Base-by-base conservation (phyloP, 495 filamentous ascomycete genomes). In the Penicillium simplicissimum region DNA sequence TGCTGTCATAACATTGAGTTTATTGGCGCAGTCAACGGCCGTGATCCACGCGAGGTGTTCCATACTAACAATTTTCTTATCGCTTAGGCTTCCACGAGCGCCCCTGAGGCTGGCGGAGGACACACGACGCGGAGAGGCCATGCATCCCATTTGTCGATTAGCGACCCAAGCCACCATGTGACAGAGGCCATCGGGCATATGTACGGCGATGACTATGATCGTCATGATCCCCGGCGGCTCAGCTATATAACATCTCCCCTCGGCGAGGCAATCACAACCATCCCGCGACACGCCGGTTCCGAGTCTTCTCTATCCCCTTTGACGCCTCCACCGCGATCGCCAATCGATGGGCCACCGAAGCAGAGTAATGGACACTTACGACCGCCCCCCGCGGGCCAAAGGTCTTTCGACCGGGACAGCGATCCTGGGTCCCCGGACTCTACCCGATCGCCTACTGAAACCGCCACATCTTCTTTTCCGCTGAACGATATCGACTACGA, bases 101-200 rank as follows among this genome's bases (percentile, higher is more conserved):
- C 79, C 72, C 76, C 79, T 70, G 83, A 84, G 72, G 76, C 81
- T 72, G 76, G 80, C 65, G 79, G 77, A 76, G 77, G 77, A 72
- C 79, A 82, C 69, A 72, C 82, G 67, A 75, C 77, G 55, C 76
- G 84, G 59, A 79, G 83, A 76, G 88, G 86, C 62, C 88, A 90
- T 78, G 79, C 74, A 49, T 79, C 88, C 59, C 82, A 88, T 62
- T 74, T 90, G 59, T 90, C 88, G 60, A 90, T 91, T 66, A 89
- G 88, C 75, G 88, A 91, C 68, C 85, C 89, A 64, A 91, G 85
- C 74, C 94, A 98, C 80, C 95, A 98, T 85, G 94, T 97, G 72
- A 98, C 95, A 38, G 95, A 98, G 71, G 91, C 93, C 48, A 97
- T 98, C 71, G 93, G 93, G 38, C 92, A 95, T 71, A 88, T 97